phyloP scores from a whole-genome alignment of 2,329 filamentous ascomycete genomes.

The Stromatinia cepivora region DNA sequence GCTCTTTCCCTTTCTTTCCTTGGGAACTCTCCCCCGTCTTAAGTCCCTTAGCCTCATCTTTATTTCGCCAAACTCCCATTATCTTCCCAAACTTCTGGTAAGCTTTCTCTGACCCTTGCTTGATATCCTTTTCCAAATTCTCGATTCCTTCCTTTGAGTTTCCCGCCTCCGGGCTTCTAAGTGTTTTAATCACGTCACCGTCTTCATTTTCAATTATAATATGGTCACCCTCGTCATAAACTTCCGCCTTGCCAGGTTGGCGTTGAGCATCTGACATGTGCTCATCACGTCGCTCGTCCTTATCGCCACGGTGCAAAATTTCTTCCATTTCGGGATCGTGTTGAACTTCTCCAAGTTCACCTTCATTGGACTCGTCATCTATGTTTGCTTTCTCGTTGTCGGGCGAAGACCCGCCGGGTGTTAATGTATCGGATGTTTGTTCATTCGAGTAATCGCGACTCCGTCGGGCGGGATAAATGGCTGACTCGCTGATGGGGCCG shows the following conservation, averaged over 20 bases:
- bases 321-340: slow-evolving; percentile 42
- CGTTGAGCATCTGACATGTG: slow-evolving; percentile 38
- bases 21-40: slow-evolving; percentile 39
- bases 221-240: slow-evolving; percentile 78
- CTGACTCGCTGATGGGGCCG: slow-evolving; percentile 85
- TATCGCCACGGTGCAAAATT: slow-evolving; percentile 39
- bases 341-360: slow-evolving; percentile 39
- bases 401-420: slow-evolving; percentile 36
- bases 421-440: slow-evolving; percentile 39
- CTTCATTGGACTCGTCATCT: slow-evolving; percentile 41
- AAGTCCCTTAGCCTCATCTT: slow-evolving; percentile 43
- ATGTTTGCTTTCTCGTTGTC: slow-evolving; percentile 33
- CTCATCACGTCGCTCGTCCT: slow-evolving; percentile 40
- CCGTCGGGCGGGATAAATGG: slow-evolving; percentile 67
- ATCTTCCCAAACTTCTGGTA: slow-evolving; percentile 39
- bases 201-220: slow-evolving; percentile 82
- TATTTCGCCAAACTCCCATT: slow-evolving; percentile 38
- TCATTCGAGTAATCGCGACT: slow-evolving; percentile 33
- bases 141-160: slow-evolving; percentile 42
- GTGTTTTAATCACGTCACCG: slow-evolving; percentile 77
- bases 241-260: slow-evolving; percentile 52
- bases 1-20: slow-evolving; percentile 41
- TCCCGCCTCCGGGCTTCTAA: slow-evolving; percentile 42
- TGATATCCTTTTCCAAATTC: slow-evolving; percentile 44
- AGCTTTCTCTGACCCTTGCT: slow-evolving; percentile 34